These are phyloP conservation scores for Epichloe festucae DNA, from an alignment of 2,329 filamentous ascomycete species.

Conservation along the genomic window DNA sequence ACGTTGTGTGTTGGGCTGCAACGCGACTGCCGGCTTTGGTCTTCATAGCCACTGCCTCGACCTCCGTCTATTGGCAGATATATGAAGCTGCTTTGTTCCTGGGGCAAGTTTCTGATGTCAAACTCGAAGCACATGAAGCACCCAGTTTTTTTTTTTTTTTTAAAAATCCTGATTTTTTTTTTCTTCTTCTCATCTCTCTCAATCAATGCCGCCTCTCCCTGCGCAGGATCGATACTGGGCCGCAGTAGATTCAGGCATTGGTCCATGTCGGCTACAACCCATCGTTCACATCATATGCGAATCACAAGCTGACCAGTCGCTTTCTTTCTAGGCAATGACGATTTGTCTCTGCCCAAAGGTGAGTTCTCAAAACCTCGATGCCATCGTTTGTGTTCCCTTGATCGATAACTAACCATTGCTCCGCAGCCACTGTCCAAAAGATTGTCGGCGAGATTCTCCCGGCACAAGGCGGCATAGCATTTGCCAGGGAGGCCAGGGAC, in stretches of 20 bases:
- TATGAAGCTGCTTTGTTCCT: not conserved
- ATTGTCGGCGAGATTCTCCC: slow-evolving; percentile 93
- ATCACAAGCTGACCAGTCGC: slow-evolving; percentile 18
- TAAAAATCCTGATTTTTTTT: not conserved
- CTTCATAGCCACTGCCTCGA: not conserved
- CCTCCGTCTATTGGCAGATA: not conserved
- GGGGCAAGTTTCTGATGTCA: not conserved
- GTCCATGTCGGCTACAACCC: not conserved
- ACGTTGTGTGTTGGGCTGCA: not conserved
- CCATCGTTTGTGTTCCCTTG: not conserved
- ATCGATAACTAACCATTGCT: slow-evolving; percentile 15
- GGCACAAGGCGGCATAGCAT: slow-evolving; percentile 60
- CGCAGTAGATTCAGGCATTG: slow-evolving; percentile 10
- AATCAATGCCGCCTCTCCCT: slow-evolving; percentile 9
- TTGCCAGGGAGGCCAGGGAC: slow-evolving; percentile 90
- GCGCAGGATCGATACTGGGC: slow-evolving; percentile 18
- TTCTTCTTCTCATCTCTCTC: not conserved
- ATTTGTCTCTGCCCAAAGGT: slow-evolving; percentile 54
- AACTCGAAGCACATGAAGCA: not conserved
- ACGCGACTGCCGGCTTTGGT: not conserved
- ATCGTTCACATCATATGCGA: not conserved
- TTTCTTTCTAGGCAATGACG: slow-evolving; percentile 41
- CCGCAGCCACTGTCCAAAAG: slow-evolving; percentile 56
- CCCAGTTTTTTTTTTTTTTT: not conserved
- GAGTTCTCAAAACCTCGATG: slow-evolving; percentile 12